A percentile compares a stretch with the other conserved stretches of the same genome.
These are phyloP conservation scores for Vitis labrusca DNA, from an alignment of 164 flowering plant genomes.

Conservation along the genomic window DNA sequence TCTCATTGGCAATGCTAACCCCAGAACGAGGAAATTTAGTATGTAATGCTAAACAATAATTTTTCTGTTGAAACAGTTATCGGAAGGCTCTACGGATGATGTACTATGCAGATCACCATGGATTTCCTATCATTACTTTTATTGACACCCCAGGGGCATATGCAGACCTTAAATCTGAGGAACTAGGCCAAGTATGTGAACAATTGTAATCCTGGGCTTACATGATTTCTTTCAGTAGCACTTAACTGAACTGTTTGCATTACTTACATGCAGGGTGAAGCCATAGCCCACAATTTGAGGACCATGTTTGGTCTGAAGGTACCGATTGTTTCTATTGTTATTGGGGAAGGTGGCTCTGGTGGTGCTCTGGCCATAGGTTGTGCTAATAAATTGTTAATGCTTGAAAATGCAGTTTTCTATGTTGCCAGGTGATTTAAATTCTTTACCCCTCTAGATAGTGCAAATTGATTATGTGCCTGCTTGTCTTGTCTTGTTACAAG, in stretches of 20 bases:
- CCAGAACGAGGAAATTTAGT: background rate
- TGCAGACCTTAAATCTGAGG: slow-evolving; percentile 94
- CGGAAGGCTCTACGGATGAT: slow-evolving; percentile 96
- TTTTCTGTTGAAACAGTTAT: slow-evolving; percentile 52
- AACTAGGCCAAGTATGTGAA: slow-evolving; percentile 79
- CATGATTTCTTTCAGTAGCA: background rate
- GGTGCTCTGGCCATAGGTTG: slow-evolving; percentile 98
- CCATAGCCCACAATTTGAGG: slow-evolving; percentile 88
- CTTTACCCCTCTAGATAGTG: background rate
- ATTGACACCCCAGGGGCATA: slow-evolving; percentile 97
- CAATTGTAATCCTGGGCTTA: background rate
- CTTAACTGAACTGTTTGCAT: slow-evolving; percentile 9
- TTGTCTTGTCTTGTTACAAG: background rate
- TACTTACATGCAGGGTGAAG: slow-evolving; percentile 74
- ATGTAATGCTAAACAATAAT: background rate
- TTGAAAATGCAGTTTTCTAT: slow-evolving; percentile 96
- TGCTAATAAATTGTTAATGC: slow-evolving; percentile 87
- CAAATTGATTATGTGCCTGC: background rate
- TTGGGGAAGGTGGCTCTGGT: slow-evolving; percentile 99
- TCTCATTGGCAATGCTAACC: background rate
- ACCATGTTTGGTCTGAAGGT: slow-evolving; percentile 93
- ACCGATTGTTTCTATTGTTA: slow-evolving; percentile 85
- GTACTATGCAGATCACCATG: slow-evolving; percentile 92
- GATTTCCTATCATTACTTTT: slow-evolving; percentile 85
- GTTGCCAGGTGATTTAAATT: slow-evolving; percentile 83